Percentiles rank a stretch among this genome's conserved stretches.
phyloP scores from a whole-genome alignment of 768 basidiomycete species.

The Leccinum arenicola region DNA sequence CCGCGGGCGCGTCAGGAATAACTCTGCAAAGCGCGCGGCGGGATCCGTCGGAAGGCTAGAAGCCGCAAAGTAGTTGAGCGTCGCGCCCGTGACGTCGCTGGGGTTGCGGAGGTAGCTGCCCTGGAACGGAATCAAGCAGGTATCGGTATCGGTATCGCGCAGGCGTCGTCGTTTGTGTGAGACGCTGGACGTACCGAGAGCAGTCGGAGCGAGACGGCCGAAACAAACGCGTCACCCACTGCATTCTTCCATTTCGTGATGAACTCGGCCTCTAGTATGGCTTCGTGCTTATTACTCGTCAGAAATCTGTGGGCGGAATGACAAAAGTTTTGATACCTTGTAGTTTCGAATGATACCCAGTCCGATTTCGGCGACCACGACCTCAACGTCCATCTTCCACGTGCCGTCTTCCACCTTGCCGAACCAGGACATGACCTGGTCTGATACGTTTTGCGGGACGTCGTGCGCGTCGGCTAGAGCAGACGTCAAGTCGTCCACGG shows the following conservation, averaged over 20 bases:
- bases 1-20: constrained; percentile 76
- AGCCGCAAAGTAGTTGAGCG: constrained; percentile 73
- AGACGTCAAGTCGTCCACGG: constrained; percentile 54
- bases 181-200: constrained; percentile 52
- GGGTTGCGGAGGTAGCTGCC: constrained; percentile 66
- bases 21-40: constrained; percentile 76
- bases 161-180: too few species aligned
- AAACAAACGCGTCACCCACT: constrained; percentile 78
- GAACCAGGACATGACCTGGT: constrained; percentile 82
- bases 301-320: too few species aligned
- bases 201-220: constrained; percentile 55
- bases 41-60: constrained; percentile 75
- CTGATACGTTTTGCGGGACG: constrained; percentile 54
- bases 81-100: constrained; percentile 31
- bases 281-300: constrained; percentile 45
- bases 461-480: constrained; percentile 74
- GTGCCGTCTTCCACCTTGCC: constrained; percentile 52
- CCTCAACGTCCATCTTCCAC: constrained; percentile 66
- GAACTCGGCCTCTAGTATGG: constrained; percentile 55
- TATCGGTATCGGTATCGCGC: too few species aligned
- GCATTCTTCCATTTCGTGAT: constrained; percentile 64
- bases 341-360: constrained; percentile 65
- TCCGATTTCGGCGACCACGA: constrained; percentile 73
- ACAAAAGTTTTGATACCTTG: constrained; percentile 38
- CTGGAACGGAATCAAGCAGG: constrained; percentile 30